Percentiles rank a stretch among this genome's conserved stretches.
These are phyloP conservation scores for Simmondsia chinensis DNA, from an alignment of 148 eudicot genomes.

Conservation along the genomic window DNA sequence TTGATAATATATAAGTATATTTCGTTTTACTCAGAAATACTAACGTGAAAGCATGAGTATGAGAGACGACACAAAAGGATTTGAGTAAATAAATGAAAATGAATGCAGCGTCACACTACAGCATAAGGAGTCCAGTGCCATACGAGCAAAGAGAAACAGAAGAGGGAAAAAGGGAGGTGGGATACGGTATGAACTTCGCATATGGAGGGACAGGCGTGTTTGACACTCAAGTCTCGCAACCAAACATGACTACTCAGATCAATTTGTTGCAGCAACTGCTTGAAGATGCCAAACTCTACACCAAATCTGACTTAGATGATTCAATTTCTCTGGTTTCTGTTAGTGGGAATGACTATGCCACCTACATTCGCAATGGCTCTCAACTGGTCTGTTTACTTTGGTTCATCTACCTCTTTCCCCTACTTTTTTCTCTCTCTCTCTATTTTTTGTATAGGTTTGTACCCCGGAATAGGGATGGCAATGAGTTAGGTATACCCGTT, in stretches of 20 bases:
- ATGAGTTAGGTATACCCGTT: too few relatives aligned
- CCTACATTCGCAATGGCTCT: constrained; percentile 17
- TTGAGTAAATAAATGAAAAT: too few relatives aligned
- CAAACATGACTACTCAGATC: constrained; percentile 39
- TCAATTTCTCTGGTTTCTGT: constrained; percentile 38
- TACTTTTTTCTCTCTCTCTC: too few relatives aligned
- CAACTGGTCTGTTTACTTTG: constrained; percentile 23
- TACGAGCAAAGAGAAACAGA: constrained; percentile 23
- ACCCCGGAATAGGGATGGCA: too few relatives aligned
- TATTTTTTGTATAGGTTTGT: too few relatives aligned
- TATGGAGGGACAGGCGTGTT: constrained; percentile 78
- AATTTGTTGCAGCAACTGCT: constrained; percentile 20
- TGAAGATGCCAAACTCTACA: constrained; percentile 14
- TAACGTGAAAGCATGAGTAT: too few relatives aligned
- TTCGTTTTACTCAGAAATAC: too few relatives aligned
- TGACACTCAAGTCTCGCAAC: constrained; percentile 26
- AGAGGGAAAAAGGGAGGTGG: constrained; percentile 4
- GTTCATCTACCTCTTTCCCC: constrained; percentile 2
- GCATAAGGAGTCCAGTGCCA: constrained; percentile 34
- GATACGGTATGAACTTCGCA: constrained; percentile 51
- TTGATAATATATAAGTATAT: too few relatives aligned
- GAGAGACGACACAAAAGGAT: too few relatives aligned
- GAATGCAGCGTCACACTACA: constrained; percentile 12
- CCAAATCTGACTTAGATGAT: constrained; percentile 20
- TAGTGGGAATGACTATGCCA: constrained; percentile 50